Conservation (phyloP, 2,329 filamentous ascomycete genomes). For the Calonectria multiphialidica region DNA sequence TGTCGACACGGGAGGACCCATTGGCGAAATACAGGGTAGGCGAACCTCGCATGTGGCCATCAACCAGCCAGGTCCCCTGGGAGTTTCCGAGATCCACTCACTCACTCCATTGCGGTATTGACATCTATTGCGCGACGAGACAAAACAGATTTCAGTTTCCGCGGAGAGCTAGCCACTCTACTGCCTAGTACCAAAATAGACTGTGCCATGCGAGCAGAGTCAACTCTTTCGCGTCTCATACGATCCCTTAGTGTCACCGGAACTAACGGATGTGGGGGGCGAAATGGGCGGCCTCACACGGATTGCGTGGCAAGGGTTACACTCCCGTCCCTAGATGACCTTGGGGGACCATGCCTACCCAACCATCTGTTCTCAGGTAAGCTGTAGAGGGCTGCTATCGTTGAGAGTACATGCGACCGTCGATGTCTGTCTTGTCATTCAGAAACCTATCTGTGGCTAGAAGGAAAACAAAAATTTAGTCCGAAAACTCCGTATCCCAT, state of each 20-base stretch:
- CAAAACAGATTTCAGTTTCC: background rate
- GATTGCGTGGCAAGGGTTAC: slow-evolving; percentile 38
- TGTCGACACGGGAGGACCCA: too few relatives aligned
- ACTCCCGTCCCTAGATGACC: slow-evolving; percentile 9
- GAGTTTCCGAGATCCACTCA: background rate
- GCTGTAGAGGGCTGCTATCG: background rate
- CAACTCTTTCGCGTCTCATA: background rate
- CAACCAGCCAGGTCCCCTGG: too few relatives aligned
- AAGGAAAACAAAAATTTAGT: slow-evolving; percentile 24
- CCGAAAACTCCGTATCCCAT: slow-evolving; percentile 41
- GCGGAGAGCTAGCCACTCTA: background rate
- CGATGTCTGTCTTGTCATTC: slow-evolving; percentile 3
- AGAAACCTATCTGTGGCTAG: slow-evolving; percentile 23
- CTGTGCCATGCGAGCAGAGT: background rate
- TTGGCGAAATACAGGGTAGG: too few relatives aligned
- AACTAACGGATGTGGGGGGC: slow-evolving; percentile 30
- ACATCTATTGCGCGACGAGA: background rate
- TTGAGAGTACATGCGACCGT: background rate
- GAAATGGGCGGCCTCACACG: slow-evolving; percentile 36
- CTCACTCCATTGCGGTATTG: background rate
- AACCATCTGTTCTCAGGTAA: slow-evolving; percentile 1
- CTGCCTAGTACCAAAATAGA: background rate
- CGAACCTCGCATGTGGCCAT: too few relatives aligned
- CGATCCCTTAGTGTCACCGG: slow-evolving; percentile 11
- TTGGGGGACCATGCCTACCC: slow-evolving; percentile 15